These are phyloP conservation scores for Candida endomychidarum DNA, from an alignment of 805 yeast species.

Conservation along the genomic window DNA sequence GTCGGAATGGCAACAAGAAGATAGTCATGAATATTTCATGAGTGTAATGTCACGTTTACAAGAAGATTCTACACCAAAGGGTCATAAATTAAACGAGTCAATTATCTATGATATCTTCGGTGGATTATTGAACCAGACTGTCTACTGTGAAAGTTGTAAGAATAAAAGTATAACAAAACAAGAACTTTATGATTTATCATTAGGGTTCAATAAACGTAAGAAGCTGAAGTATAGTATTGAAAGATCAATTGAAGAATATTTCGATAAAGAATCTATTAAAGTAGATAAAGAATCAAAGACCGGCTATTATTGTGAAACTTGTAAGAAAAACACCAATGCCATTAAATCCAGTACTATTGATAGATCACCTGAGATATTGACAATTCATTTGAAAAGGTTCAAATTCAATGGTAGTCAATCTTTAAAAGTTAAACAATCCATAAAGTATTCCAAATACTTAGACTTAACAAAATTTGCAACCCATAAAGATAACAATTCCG, in stretches of 20 bases:
- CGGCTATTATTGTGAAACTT: constrained; percentile 87
- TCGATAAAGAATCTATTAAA: constrained; percentile 75
- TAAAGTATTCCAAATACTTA: constrained; percentile 73
- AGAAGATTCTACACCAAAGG: constrained; percentile 90
- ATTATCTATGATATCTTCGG: constrained; percentile 93
- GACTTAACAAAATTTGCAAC: constrained; percentile 63
- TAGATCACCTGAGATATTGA: constrained; percentile 83
- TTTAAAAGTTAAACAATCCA: constrained; percentile 84
- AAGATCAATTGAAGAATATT: constrained; percentile 75
- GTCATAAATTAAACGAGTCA: constrained; percentile 76
- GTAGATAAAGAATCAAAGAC: constrained; percentile 72
- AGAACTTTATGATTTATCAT: constrained; percentile 88
- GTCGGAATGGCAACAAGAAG: constrained; percentile 98
- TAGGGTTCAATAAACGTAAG: constrained; percentile 60
- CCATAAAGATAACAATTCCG: constrained; percentile 32
- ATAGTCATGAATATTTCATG: constrained; percentile 96
- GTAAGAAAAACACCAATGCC: constrained; percentile 76
- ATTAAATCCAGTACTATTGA: constrained; percentile 70
- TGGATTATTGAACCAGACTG: constrained; percentile 80
- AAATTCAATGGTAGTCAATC: constrained; percentile 76
- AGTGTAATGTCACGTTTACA: constrained; percentile 83
- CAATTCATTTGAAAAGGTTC: constrained; percentile 87
- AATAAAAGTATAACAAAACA: constrained; percentile 84
- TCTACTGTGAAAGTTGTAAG: constrained; percentile 81
- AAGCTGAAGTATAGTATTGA: constrained; percentile 59